These are phyloP conservation scores for Leccinum holopus DNA, from an alignment of 1,284 basidiomycete genomes.

Conservation along the genomic window DNA sequence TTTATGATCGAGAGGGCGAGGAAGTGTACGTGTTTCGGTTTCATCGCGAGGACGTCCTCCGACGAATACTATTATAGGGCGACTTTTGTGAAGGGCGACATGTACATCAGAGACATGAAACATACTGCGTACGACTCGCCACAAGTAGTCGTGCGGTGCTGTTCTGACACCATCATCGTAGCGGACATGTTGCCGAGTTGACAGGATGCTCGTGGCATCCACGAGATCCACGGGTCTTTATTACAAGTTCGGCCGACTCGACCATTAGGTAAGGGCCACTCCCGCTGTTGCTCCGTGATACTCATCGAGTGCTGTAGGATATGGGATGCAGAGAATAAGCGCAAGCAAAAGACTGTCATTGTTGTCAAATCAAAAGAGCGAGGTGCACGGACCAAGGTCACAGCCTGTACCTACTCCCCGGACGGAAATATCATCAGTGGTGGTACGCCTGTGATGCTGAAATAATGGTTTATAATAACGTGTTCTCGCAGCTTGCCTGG, in stretches of 20 bases:
- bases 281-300: slow-evolving; percentile 1
- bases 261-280: slow-evolving; percentile 72
- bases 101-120: slow-evolving; percentile 98
- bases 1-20: slow-evolving; percentile 89
- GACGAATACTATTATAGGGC: slow-evolving; percentile 61
- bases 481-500: slow-evolving; percentile 66
- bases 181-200: slow-evolving; percentile 93
- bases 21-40: slow-evolving; percentile 64
- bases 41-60: slow-evolving; percentile 34
- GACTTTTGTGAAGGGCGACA: slow-evolving; percentile 93
- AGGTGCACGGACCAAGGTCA: slow-evolving; percentile 93
- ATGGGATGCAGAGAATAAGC: slow-evolving; percentile 88
- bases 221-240: slow-evolving; percentile 76
- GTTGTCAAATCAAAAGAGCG: slow-evolving; percentile 96
- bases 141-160: slow-evolving; percentile 2
- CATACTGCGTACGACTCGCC: slow-evolving; percentile 76
- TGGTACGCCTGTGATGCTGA: slow-evolving; percentile 51
- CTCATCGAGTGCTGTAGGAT: slow-evolving; percentile 53
- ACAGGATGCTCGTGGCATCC: slow-evolving; percentile 93
- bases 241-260: slow-evolving; percentile 93
- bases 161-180: slow-evolving; percentile 36
- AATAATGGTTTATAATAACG: slow-evolving; percentile 3
- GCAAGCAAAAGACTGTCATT: slow-evolving; percentile 92
- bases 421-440: slow-evolving; percentile 86
- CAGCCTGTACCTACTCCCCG: slow-evolving; percentile 79